These are phyloP conservation scores for Artemisia annua DNA, from an alignment of 129 eudicot species.

Conservation along the genomic window DNA sequence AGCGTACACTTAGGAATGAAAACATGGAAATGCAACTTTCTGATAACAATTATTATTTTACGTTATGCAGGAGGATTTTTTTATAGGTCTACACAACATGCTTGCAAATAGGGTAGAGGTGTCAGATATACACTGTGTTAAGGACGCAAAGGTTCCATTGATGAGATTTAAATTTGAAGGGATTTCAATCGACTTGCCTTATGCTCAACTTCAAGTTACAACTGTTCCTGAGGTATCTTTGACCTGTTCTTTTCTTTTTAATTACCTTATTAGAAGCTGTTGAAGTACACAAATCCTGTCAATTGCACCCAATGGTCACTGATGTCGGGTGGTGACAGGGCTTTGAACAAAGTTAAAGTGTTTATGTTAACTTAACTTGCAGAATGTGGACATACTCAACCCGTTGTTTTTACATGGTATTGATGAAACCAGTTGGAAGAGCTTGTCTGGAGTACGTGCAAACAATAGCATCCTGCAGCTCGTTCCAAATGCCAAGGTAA, in stretches of 20 bases:
- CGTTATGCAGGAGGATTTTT: conserved; percentile 61
- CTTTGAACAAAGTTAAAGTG: too few relatives aligned
- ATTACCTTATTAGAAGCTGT: not conserved
- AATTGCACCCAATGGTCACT: too few relatives aligned
- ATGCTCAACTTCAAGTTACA: conserved; percentile 56
- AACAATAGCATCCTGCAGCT: conserved; percentile 61
- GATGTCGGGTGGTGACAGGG: too few relatives aligned
- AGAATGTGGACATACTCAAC: conserved; percentile 54
- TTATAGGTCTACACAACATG: conserved; percentile 53
- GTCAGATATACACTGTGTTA: conserved; percentile 57
- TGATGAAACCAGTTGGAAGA: conserved; percentile 62
- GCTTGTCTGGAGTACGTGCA: conserved; percentile 65
- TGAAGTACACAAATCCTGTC: too few relatives aligned
- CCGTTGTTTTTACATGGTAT: conserved; percentile 38
- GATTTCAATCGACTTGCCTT: conserved; percentile 51
- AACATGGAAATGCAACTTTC: not conserved
- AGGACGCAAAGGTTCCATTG: conserved; percentile 60
- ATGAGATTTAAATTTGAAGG: conserved; percentile 67
- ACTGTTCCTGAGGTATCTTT: conserved; percentile 52
- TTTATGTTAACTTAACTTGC: conserved; percentile 5
- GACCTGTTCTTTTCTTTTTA: not conserved
- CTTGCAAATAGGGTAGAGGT: conserved; percentile 60
- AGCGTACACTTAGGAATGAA: not conserved
- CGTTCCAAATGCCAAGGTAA: conserved; percentile 64
- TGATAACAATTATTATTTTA: not conserved